Percentiles rank a stretch among this genome's conserved stretches.
Evolutionary conservation across 1,139 yeast species (phyloP).

Genomic region (Tardiomyces digboiensis): DNA sequence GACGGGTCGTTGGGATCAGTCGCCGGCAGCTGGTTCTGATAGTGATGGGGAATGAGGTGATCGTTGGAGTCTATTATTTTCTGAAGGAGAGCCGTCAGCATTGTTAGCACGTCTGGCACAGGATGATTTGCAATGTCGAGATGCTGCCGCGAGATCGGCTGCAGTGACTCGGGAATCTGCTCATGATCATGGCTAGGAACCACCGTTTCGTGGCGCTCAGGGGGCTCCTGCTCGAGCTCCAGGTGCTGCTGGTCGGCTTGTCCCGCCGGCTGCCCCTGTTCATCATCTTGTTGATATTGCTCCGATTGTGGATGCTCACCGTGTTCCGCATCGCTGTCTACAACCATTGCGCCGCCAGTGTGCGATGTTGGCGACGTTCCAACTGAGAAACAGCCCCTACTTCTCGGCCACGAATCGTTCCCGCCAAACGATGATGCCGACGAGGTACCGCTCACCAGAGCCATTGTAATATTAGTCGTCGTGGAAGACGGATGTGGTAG

Average conservation of each 20-base stretch:
- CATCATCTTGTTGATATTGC: not conserved
- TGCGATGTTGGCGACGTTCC: not conserved
- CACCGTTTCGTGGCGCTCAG: conserved; percentile 3
- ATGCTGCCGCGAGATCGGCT: conserved; percentile 35
- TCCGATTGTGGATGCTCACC: no score
- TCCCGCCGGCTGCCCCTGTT: conserved; percentile 1
- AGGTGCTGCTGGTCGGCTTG: conserved; percentile 4
- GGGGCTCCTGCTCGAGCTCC: conserved; percentile 4
- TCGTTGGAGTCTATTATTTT: conserved; percentile 94
- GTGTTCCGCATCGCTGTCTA: not conserved
- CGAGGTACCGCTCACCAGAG: not conserved
- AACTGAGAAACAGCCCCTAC: not conserved
- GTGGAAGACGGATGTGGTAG: conserved; percentile 19
- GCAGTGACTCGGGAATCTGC: conserved; percentile 9
- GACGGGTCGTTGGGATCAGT: conserved; percentile 6
- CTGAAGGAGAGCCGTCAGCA: conserved; percentile 78
- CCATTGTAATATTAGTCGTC: conserved; percentile 22
- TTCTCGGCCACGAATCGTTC: not conserved
- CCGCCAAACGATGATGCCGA: not conserved
- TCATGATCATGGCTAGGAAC: conserved; percentile 7
- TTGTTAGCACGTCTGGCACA: conserved; percentile 65
- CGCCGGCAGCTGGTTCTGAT: conserved; percentile 38
- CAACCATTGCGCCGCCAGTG: not conserved
- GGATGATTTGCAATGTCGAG: conserved; percentile 80
- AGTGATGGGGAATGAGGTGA: conserved; percentile 63